Evolutionary conservation across 345 rosid genomes (phyloP), one percentile per base, ranked within the genome.

Genomic region (Dovyalis caffra): DNA sequence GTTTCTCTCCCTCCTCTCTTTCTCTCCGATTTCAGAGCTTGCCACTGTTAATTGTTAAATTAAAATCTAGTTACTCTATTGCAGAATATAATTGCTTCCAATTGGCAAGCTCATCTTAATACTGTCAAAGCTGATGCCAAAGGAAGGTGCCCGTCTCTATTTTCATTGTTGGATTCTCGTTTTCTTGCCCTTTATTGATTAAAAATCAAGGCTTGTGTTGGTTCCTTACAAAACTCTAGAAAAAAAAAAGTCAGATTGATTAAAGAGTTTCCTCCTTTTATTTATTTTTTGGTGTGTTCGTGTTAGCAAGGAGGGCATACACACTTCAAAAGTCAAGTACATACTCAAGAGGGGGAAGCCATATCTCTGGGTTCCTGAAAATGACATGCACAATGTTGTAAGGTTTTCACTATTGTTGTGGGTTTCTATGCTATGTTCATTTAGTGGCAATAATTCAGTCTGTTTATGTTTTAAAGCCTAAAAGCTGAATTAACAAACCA

Each of bases 241-340:
- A 51, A 69, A 51, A 29, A 3, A 3, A n/a, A 23, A 28, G 34
- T 47, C 26, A 23, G 18, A 5, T 29, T 40, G 53, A 28, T 43
- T 74, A 28, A 23, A 64, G 34, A 29, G 51, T 33, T 43, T 66
- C 37, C 23, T 74, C 26, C n/a, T 49, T 66, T 28, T 60, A 38
- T 45, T 25, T 51, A 33, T 31, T 53, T 61, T 37, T 71, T 71
- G 18, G 32, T 51, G 23, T 76, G 35, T 28, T 68, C 72, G 29
- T 81, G 57, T 74, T 79, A 89, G 97, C 87, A 88, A 87, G 82
- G 87, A 74, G 75, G 87, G 78, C 33, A 72, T 94, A 63, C 85
- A 87, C 83, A 86, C 90, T 78, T 91, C 98, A 34, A 94, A 94
- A 83, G 89, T 91, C 29, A 91, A 88, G 86, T 92, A 94, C 80